Base-by-base conservation (phyloP, 2,329 filamentous ascomycete species). In the Neonectria punicea region DNA sequence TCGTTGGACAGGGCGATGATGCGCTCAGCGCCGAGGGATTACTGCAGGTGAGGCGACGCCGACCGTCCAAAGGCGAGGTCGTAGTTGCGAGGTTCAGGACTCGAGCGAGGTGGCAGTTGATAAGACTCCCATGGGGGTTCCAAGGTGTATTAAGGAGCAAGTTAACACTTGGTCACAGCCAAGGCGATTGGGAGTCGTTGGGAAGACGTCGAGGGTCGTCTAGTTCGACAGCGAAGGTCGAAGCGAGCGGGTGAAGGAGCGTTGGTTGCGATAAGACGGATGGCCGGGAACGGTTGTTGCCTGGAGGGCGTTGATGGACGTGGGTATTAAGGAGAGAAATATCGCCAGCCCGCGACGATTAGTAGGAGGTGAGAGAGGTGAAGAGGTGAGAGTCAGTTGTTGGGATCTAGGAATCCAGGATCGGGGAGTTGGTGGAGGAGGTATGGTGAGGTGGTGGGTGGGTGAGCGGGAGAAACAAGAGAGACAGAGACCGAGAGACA, bases 291-390 rank as follows among this genome's bases (percentile, higher is more conserved):
- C 16, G 56, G 61, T 54, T 64, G 55, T 54, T 64, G 55, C 60
- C 61, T 55, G 30, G 36, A 28, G 56, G 68, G 64, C 59, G 53
- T 39, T n/a, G 36, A n/a, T 53, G 46, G 22, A 62, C 51, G 61
- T 59, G 58, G 58, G 53, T 60, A 61, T 66, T 73, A 61, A 68
- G 49, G 70, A 70, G 68, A 61, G 69, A 51, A 70, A 66, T 34
- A 73, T 71, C 71, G 71, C 71, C 71, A 73, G 71, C 71, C 71
- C 60, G 71, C 71, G 68, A 73, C 71, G 70, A 73, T 73, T 73
- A 55, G 36, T 34, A 53, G 46, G 16, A 4, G 8, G 8, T 36
- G 61, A 39, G 60, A 53, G 51, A 30, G 53, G 70, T 61, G 71
- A 70, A 51, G 69, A 72, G 71, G 62, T 67, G 66, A 68, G 34